Base-by-base conservation (phyloP, 1,139 yeast genomes). In the Kurtzmaniella quercitrusa region DNA sequence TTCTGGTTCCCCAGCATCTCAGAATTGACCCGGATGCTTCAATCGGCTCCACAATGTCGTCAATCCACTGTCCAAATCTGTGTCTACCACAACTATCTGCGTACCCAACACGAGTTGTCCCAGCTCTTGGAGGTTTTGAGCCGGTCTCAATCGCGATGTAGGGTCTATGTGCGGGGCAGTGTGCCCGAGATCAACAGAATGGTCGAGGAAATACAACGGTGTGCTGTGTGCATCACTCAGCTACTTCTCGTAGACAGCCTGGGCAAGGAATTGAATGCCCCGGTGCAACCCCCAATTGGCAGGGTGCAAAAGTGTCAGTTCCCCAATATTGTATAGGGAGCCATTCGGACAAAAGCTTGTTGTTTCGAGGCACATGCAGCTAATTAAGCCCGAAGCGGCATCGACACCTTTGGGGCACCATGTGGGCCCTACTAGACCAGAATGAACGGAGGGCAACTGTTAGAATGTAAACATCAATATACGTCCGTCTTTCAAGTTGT, bases 1-100 rank as follows among this genome's bases (percentile, higher is more conserved):
- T 41, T 41, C 17, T 44, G 46, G 46, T 44, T 34, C 25, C 46
- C 46, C 11, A 21, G 41, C 6, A 37, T 44, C n/a, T 17, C 24
- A 7, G 46, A 44, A 27, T 37, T 43, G 21, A 39, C 40, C 15
- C 11, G 5, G 7, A 10, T 43, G 14, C 16, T 44, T 3, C 38
- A 15, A 12, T 16, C 27, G 2, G 24, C 37, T 17, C 16, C 11
- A 4, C 29, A 15, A 16, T 4, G 9, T 10, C 15, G 14, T 23
- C 18, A 15, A 10, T 16, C 41, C 11, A 41, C 41, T 12, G 27
- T 44, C 14, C 44, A 44, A 27, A 19, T 44, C 15, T 44, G 46
- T 21, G 29, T 44, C 2, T 43, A 44, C 17, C 46, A 44, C 18
- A 44, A 44, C 31, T 44, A 34, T 38, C 45, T 16, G 14, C 38